A percentile compares a stretch with the other conserved stretches of the same genome.
Evolutionary conservation across 2,329 filamentous ascomycete species (phyloP).

Genomic region (Fusarium xyrophilum): DNA sequence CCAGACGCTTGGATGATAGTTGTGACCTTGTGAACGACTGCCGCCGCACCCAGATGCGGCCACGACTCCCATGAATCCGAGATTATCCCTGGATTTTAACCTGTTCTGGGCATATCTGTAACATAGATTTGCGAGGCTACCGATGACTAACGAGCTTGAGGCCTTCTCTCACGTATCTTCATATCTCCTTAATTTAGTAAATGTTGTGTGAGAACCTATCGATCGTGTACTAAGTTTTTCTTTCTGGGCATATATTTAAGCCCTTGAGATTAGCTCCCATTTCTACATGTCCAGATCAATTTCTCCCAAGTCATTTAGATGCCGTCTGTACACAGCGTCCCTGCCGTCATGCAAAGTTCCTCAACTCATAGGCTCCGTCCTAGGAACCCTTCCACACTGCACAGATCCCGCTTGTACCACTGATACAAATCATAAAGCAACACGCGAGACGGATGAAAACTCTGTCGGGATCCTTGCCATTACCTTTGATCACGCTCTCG

Average conservation of each 20-base stretch:
- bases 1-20: not conserved
- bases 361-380: not conserved
- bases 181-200: not conserved
- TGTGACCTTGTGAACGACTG: not conserved
- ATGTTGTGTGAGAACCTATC: not conserved
- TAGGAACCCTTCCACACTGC: not conserved
- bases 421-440: not conserved
- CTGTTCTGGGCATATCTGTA: not conserved
- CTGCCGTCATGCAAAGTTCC: not conserved
- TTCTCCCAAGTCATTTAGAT: not conserved
- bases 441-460: not conserved
- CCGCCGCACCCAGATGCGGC: too few relatives aligned
- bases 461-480: not conserved
- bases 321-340: not conserved
- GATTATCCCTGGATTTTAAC: not conserved
- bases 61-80: not conserved
- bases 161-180: not conserved
- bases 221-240: not conserved
- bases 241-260: not conserved
- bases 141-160: not conserved
- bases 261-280: not conserved
- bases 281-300: accelerated
- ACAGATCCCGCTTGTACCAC: not conserved
- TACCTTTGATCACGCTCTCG: not conserved
- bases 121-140: not conserved